phyloP scores from a whole-genome alignment of 2,329 filamentous ascomycete genomes.

The Pezicula carpinea region DNA sequence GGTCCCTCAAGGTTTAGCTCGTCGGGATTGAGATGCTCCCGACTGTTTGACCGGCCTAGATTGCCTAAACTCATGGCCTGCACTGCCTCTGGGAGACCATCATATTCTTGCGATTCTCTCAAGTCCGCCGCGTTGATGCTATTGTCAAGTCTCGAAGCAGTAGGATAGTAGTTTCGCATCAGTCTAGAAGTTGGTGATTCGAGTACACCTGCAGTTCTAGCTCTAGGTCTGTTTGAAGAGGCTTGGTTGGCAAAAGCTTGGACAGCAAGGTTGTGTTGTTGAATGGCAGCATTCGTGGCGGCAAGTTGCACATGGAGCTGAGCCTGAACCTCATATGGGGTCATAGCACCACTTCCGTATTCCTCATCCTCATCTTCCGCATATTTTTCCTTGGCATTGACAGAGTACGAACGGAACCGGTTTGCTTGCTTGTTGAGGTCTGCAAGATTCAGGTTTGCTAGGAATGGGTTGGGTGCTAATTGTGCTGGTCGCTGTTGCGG shows the following conservation, averaged over 20 bases:
- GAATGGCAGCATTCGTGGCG: slow-evolving; percentile 66
- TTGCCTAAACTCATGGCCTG: slow-evolving; percentile 74
- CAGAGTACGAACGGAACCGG: slow-evolving; percentile 93
- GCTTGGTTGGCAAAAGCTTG: slow-evolving; percentile 88
- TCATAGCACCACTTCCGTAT: slow-evolving; percentile 39
- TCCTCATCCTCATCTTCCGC: slow-evolving; percentile 82
- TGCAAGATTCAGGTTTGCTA: slow-evolving; percentile 60
- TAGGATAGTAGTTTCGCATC: slow-evolving; percentile 69
- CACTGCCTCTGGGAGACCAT: slow-evolving; percentile 75
- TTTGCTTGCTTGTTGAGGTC: slow-evolving; percentile 75
- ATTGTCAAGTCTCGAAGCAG: slow-evolving; percentile 70
- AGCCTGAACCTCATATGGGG: slow-evolving; percentile 54
- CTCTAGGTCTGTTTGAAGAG: slow-evolving; percentile 75
- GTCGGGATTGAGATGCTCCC: slow-evolving; percentile 64
- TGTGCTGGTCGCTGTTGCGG: slow-evolving; percentile 75
- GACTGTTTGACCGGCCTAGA: slow-evolving; percentile 60
- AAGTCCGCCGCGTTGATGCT: slow-evolving; percentile 73
- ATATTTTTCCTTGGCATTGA: slow-evolving; percentile 98
- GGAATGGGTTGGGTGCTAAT: slow-evolving; percentile 62
- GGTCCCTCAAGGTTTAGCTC: slow-evolving; percentile 79
- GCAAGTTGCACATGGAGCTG: slow-evolving; percentile 58
- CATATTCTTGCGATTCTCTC: slow-evolving; percentile 73
- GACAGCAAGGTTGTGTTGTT: slow-evolving; percentile 88
- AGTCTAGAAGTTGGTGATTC: slow-evolving; percentile 49
- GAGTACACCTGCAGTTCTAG: slow-evolving; percentile 85